Base-by-base conservation (phyloP, 805 yeast species). In the Teunomyces lycoperdinae region DNA sequence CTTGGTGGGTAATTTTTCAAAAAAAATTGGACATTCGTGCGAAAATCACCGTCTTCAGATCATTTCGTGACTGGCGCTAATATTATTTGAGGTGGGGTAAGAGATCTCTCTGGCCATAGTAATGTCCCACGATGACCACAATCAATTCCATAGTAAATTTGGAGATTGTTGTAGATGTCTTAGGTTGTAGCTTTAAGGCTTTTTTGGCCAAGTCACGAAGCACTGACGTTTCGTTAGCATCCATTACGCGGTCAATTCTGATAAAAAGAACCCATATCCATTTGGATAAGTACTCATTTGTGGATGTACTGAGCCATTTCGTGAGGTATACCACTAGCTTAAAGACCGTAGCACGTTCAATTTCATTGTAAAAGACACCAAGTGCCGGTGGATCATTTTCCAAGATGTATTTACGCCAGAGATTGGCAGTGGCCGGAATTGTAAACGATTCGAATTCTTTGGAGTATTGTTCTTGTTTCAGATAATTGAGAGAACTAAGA, bases 201-300 rank as follows among this genome's bases (percentile, higher is more conserved):
- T 73, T 73, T 48, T 61, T 58, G 1, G 67, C 76, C 48, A 73
- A 58, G 6, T 64, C 71, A 28, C 77, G 58, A 17, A 73, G 56
- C 10, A 70, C 53, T 3, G 73, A 57, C 20, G 55, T 30, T 47
- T 73, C 77, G 42, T 56, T 59, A 24, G 58, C 57, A 31, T 71
- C 74, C 24, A 73, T 50, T 1, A 60, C 58, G 30, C 53, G 53
- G 51, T 72, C 77, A n/a, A 71, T 50, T 26, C 75, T 57, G 16
- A 70, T 51, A 34, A 73, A 59, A 8, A 66, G 48, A 14, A 54
- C 47, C 59, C 67, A 73, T 7, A 73, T 62, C 78, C 78, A 73
- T 46, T 53, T 56, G 2, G 67, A 61, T 9, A 70, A 47, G 27
- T 57, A 52, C 14, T 55, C 56, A 16, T 62, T 62, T 34, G 58